Evolutionary conservation across 768 basidiomycete genomes (phyloP), one percentile per base, ranked within the genome.

Genomic region (Mycena haematopus): DNA sequence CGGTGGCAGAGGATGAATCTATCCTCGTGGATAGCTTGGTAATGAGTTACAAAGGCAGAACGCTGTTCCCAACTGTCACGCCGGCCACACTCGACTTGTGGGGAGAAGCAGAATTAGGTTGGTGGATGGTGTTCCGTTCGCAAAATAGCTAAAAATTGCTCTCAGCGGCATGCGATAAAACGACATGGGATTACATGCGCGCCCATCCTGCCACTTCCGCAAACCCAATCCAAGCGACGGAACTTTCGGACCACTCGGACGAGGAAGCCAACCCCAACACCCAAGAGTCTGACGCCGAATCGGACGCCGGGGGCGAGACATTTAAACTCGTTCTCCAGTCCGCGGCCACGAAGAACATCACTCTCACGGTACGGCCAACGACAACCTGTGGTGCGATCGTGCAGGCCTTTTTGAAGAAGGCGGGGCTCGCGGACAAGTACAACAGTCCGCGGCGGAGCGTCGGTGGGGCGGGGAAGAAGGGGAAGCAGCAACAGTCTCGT

Each of bases 301-400:
- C 79, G 0, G 79, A 82, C 56, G 71, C 72, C 0, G 80, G 81
- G 22, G 83, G 80, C 49, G 83, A 86, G 59, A 88, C 79, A 31
- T 83, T 93, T 76, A 90, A 86, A 65, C 78, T 93, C 27, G 77
- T 83, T 40, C 71, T 93, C 11, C 89, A 89, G 19, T 90, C 90
- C 2, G 75, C 75, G 11, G 62, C 74, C 21, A 81, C 76, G 19
- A 86, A 83, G 59, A 82, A 84, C 40, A 80, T 93, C 50, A 79
- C 81, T 1, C 78, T 94, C 33, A 88, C 81, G 2, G 92, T 93
- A 7, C 87, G 90, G 8, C 82, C 85, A 8, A 89, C 88, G 21
- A 91, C 92, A 21, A 92, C 84, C 57, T 92, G 91, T 58, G 87
- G 86, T 15, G 85, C 88, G 0, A 90, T 94, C 57, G 83, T 93